Percentiles rank a stretch among this genome's conserved stretches.
Evolutionary conservation across 2,329 filamentous ascomycete species (phyloP).

Genomic region (Exophiala aquamarina): DNA sequence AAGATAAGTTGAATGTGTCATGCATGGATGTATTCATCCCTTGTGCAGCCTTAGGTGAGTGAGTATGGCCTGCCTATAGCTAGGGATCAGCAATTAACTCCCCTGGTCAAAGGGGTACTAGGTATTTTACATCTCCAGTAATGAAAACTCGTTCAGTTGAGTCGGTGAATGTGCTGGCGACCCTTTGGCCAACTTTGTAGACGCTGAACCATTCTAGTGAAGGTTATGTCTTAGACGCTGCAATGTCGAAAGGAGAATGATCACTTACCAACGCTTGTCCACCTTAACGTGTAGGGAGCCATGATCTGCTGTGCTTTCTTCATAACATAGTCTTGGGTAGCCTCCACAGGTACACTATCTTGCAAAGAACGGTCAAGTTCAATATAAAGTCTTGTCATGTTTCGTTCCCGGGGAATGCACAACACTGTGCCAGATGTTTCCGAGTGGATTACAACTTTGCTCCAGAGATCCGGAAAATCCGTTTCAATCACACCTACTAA

Average conservation of each 20-base stretch:
- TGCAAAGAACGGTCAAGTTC: slow-evolving; percentile 37
- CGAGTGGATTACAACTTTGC: slow-evolving; percentile 68
- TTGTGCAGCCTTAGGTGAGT: slow-evolving; percentile 64
- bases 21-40: slow-evolving; percentile 74
- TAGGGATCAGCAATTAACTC: too few species aligned
- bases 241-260: not conserved
- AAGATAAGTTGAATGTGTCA: slow-evolving; percentile 59
- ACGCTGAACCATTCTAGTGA: slow-evolving; percentile 50
- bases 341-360: slow-evolving; percentile 18
- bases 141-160: slow-evolving; percentile 46
- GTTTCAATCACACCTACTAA: slow-evolving; percentile 54
- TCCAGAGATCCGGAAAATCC: slow-evolving; percentile 74
- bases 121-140: slow-evolving; percentile 44
- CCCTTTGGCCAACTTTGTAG: slow-evolving; percentile 51
- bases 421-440: slow-evolving; percentile 68
- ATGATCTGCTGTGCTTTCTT: slow-evolving; percentile 46
- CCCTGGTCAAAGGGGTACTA: too few species aligned
- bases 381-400: slow-evolving; percentile 65
- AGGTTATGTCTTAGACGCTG: not conserved
- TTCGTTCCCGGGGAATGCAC: slow-evolving; percentile 71
- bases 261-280: slow-evolving; percentile 40
- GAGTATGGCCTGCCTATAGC: slow-evolving; percentile 26
- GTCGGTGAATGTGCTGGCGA: slow-evolving; percentile 48
- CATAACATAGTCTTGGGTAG: slow-evolving; percentile 69
- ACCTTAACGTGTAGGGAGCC: slow-evolving; percentile 45